Base-by-base conservation (phyloP, 768 basidiomycete species). In the Tulasnella sp. region DNA sequence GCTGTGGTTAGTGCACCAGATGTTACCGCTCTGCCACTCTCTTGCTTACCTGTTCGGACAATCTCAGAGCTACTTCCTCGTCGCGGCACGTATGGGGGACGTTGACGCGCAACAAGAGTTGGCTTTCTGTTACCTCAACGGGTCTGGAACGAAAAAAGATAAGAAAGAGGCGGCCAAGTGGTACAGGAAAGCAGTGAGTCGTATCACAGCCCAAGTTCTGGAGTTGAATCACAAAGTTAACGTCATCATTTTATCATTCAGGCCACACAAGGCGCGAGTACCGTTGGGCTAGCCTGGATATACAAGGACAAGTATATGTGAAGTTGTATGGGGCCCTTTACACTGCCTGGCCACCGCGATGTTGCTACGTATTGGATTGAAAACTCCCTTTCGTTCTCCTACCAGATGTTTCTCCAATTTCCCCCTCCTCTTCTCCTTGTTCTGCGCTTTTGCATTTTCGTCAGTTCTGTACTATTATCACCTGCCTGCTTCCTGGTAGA, bases 121-220 rank as follows among this genome's bases (percentile, higher is more conserved):
- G 15, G 92, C 79, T 1, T 93, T 89, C 67, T 89, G 87, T 70
- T 77, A 87, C 21, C 82, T 85, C 1, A 91, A 92, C 67, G 91
- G 86, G 9, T 89, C 83, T 65, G 91, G 92, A 9, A 86, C 86
- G 69, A 92, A 90, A 77, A 93, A 87, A 72, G 81, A 94, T 71
- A 80, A 83, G 68, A 88, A 85, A 65, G 84, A 83, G 66, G 84
- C 92, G 3, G 91, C 91, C 2, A 83, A 82, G 70, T 94, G 91
- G 87, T 94, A 94, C 71, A 81, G 91, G 5, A 80, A 81, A n/a
- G 91, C 92, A 23, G 83, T 86, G 64, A 70, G 81, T 75, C 19
- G 44, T 0, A 8, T 59, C 17, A 29, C 45, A 15, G 44, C 10
- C 41, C 21, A 4, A 44, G 23, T 26, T 54, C 13, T 24, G 19